phyloP scores from a whole-genome alignment of 805 yeast genomes.

The Lachancea meyersii region DNA sequence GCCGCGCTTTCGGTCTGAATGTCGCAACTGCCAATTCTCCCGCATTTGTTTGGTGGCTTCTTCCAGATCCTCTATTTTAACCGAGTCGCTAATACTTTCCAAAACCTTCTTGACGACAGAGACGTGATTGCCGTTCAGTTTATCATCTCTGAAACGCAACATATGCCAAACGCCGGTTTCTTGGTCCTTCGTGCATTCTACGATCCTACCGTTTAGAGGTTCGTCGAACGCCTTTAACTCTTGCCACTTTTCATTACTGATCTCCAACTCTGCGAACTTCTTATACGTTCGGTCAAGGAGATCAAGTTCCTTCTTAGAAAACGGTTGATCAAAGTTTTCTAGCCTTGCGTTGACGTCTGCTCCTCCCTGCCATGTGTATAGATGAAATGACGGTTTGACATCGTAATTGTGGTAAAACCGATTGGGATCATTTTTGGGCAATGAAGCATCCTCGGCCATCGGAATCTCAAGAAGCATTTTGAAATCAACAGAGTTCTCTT shows the following conservation, averaged over 20 bases:
- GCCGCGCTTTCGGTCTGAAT: conserved; percentile 20
- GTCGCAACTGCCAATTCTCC: conserved; percentile 57
- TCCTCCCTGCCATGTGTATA: conserved; percentile 75
- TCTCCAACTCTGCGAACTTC: conserved; percentile 56
- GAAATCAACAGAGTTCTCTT: conserved; percentile 91
- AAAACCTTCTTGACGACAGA: conserved; percentile 77
- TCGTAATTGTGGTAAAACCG: conserved; percentile 78
- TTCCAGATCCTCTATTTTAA: conserved; percentile 67
- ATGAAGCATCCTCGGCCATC: conserved; percentile 29
- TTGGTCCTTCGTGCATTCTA: conserved; percentile 69
- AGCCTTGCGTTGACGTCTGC: conserved; percentile 30
- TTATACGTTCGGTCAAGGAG: conserved; percentile 44
- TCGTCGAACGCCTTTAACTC: conserved; percentile 59
- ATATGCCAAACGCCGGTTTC: conserved; percentile 69
- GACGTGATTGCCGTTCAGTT: conserved; percentile 77
- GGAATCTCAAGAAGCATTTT: conserved; percentile 46
- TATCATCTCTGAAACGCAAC: conserved; percentile 89
- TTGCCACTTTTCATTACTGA: conserved; percentile 76
- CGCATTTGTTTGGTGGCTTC: conserved; percentile 52
- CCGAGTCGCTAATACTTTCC: conserved; percentile 80
- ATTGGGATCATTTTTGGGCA: conserved; percentile 52
- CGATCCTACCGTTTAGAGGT: conserved; percentile 84
- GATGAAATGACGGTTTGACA: conserved; percentile 59
- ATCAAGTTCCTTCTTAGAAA: conserved; percentile 28
- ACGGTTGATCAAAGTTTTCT: conserved; percentile 29